phyloP scores from a whole-genome alignment of 2,329 filamentous ascomycete genomes.

The Calonectria pauciramosa region DNA sequence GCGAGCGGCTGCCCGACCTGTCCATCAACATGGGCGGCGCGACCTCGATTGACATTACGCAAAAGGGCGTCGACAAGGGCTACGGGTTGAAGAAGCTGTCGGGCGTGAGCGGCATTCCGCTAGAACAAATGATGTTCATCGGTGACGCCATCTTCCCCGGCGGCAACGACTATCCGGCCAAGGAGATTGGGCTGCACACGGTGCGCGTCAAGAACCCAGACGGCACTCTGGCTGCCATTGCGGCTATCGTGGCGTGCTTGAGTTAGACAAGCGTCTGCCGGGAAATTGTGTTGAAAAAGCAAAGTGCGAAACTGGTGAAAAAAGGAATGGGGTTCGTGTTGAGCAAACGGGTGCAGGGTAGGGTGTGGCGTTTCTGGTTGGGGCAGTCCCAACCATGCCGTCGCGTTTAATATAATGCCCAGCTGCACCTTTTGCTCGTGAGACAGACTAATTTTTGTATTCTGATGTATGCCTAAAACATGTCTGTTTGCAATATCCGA shows the following conservation, averaged over 20 bases:
- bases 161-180: neutral
- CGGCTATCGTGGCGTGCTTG: neutral
- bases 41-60: neutral
- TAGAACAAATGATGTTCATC: constrained; percentile 6
- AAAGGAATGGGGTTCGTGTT: neutral
- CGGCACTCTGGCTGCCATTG: neutral
- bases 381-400: no score
- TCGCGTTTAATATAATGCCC: neutral
- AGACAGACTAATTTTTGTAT: neutral
- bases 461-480: no score
- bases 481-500: no score
- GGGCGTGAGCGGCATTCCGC: neutral
- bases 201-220: neutral
- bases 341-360: neutral
- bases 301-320: neutral
- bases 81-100: neutral
- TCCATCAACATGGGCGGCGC: constrained; percentile 5
- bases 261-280: neutral
- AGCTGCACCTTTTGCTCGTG: neutral
- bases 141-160: neutral
- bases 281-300: neutral
- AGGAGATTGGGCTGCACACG: neutral
- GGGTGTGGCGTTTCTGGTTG: neutral
- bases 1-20: neutral
- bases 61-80: neutral